Conservation (phyloP, 768 basidiomycete species). For the Mycena alexandri region DNA sequence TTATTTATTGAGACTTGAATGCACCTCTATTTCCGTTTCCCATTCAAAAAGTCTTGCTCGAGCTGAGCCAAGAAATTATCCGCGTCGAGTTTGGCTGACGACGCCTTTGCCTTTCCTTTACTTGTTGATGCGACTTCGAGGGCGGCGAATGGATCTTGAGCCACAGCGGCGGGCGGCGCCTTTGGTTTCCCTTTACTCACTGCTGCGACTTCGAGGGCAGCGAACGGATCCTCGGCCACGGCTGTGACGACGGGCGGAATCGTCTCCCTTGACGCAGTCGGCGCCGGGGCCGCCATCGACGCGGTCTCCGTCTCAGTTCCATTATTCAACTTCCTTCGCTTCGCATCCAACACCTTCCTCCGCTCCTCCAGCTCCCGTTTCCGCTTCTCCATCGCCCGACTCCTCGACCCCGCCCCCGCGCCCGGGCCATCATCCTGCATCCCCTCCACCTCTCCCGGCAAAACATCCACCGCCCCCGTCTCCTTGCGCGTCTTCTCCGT, state of each 20-base stretch:
- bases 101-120: constrained; percentile 43
- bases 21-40: constrained; percentile 51
- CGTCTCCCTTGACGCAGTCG: constrained; percentile 14
- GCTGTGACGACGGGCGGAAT: constrained; percentile 26
- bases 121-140: constrained; percentile 55
- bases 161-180: constrained; percentile 26
- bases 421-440: constrained; percentile 62
- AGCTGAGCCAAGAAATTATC: constrained; percentile 77
- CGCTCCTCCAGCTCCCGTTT: constrained; percentile 82
- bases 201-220: constrained; percentile 57
- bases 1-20: constrained; percentile 50
- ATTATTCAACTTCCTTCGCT: constrained; percentile 67
- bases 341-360: constrained; percentile 71
- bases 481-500: constrained; percentile 75
- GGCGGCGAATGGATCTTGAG: constrained; percentile 62
- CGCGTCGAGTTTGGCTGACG: constrained; percentile 53
- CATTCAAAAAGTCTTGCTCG: constrained; percentile 68
- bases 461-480: constrained; percentile 69
- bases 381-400: constrained; percentile 78
- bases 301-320: constrained; percentile 22
- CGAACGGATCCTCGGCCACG: constrained; percentile 60
- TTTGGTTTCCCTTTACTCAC: constrained; percentile 43
- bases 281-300: constrained; percentile 15
- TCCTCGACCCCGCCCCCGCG: constrained; percentile 49
- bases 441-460: constrained; percentile 83